These are phyloP conservation scores for Malania oleifera DNA, from an alignment of 164 flowering plant species.

Conservation along the genomic window DNA sequence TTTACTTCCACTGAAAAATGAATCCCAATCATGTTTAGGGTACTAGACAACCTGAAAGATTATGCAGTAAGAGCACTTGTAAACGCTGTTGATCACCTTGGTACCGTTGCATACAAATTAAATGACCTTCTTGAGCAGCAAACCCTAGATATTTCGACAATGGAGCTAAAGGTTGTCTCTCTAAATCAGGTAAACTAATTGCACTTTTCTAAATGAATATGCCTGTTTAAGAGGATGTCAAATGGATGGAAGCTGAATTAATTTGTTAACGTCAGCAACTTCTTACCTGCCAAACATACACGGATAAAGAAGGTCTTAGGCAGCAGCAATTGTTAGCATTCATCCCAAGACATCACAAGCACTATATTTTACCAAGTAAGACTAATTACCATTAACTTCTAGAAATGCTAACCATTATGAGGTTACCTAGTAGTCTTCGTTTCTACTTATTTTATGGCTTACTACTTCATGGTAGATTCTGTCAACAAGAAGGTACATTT, in stretches of 20 bases:
- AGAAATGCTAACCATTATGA: not conserved
- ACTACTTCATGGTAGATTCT: constrained; percentile 42
- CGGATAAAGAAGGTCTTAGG: constrained; percentile 74
- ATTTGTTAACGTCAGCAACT: constrained; percentile 46
- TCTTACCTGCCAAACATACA: constrained; percentile 72
- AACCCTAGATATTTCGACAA: constrained; percentile 52
- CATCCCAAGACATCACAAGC: constrained; percentile 92
- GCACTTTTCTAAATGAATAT: constrained; percentile 1
- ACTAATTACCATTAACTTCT: not conserved
- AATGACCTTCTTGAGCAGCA: constrained; percentile 90
- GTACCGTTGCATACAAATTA: constrained; percentile 91
- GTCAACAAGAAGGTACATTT: constrained; percentile 77
- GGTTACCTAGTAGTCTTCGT: constrained; percentile 1
- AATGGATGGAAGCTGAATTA: constrained; percentile 15
- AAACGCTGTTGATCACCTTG: constrained; percentile 98
- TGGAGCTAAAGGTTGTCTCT: constrained; percentile 63
- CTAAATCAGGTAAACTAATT: constrained; percentile 63
- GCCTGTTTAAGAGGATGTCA: not conserved
- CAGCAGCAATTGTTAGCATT: constrained; percentile 76
- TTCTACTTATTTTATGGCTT: not conserved
- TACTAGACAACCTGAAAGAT: constrained; percentile 88
- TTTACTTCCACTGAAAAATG: not conserved
- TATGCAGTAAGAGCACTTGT: constrained; percentile 92
- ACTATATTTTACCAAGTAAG: constrained; percentile 87
- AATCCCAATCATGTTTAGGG: constrained; percentile 38